These are phyloP conservation scores for Cercospora zeae-maydis DNA, from an alignment of 2,329 filamentous ascomycete genomes.

Conservation along the genomic window DNA sequence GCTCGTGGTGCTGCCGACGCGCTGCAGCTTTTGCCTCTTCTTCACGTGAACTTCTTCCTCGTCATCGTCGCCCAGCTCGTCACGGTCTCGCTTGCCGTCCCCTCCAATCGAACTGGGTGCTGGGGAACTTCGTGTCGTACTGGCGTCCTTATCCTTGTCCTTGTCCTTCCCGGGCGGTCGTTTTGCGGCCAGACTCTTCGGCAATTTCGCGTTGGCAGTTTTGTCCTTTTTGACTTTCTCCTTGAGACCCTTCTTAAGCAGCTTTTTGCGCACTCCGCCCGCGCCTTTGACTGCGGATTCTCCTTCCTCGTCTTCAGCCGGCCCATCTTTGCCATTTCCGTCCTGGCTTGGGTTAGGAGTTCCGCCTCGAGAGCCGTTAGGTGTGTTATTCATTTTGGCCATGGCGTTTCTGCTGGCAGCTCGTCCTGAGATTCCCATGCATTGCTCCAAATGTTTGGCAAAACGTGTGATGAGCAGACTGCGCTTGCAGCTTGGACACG, in stretches of 20 bases:
- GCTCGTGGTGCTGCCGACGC: slow-evolving; percentile 37
- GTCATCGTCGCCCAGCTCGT: slow-evolving; percentile 35
- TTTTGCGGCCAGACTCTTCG: slow-evolving; percentile 29
- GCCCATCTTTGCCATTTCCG: slow-evolving; percentile 25
- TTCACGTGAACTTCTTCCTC: slow-evolving; percentile 35
- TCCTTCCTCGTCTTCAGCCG: slow-evolving; percentile 32
- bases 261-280: slow-evolving; percentile 36
- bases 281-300: slow-evolving; percentile 26
- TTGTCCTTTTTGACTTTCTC: slow-evolving; percentile 46
- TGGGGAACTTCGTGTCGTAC: slow-evolving; percentile 20
- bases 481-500: slow-evolving; percentile 59
- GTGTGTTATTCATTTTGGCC: slow-evolving; percentile 43
- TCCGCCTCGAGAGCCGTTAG: slow-evolving; percentile 33
- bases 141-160: slow-evolving; percentile 10
- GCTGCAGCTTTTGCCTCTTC: slow-evolving; percentile 38
- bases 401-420: slow-evolving; percentile 50
- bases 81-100: slow-evolving; percentile 35
- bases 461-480: slow-evolving; percentile 60
- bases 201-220: slow-evolving; percentile 36
- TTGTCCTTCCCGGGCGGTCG: slow-evolving; percentile 18
- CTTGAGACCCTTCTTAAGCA: slow-evolving; percentile 40
- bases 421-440: slow-evolving; percentile 55
- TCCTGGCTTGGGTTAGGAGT: slow-evolving; percentile 34
- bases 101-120: slow-evolving; percentile 24
- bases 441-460: slow-evolving; percentile 60